A percentile compares a stretch with the other conserved stretches of the same genome.
phyloP scores from a whole-genome alignment of 2,329 filamentous ascomycete species.

The Stemphylium beticola region DNA sequence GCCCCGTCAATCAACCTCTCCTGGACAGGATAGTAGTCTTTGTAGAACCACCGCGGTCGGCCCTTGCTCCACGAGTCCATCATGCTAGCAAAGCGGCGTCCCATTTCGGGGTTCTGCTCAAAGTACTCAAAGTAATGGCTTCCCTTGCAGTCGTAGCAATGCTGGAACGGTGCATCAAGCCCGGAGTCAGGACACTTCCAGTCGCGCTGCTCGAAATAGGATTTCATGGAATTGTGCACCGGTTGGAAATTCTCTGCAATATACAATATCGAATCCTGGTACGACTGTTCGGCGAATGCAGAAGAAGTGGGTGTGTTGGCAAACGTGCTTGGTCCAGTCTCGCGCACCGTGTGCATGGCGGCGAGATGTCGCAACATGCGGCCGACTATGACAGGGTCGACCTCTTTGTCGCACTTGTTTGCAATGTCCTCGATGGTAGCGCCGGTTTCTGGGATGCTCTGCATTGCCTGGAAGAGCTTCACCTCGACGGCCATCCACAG shows the following conservation, averaged over 20 bases:
- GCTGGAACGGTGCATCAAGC: slow-evolving; percentile 31
- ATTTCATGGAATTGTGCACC: slow-evolving; percentile 23
- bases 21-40: slow-evolving; percentile 31
- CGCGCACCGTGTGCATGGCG: slow-evolving; percentile 29
- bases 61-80: slow-evolving; percentile 37
- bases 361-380: slow-evolving; percentile 39
- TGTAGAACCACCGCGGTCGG: slow-evolving; percentile 29
- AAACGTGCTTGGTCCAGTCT: slow-evolving; percentile 25
- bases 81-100: slow-evolving; percentile 35
- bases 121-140: slow-evolving; percentile 33
- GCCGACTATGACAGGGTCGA: slow-evolving; percentile 28
- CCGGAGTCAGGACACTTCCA: slow-evolving; percentile 24
- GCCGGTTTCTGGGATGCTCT: slow-evolving; percentile 12
- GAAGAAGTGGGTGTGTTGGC: slow-evolving; percentile 23
- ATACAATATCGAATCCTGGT: slow-evolving; percentile 31
- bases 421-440: slow-evolving; percentile 22
- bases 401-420: slow-evolving; percentile 14
- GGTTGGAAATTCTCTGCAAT: slow-evolving; percentile 30
- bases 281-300: slow-evolving; percentile 24
- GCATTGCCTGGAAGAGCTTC: slow-evolving; percentile 32
- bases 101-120: slow-evolving; percentile 28
- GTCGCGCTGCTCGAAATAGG: slow-evolving; percentile 23
- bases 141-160: slow-evolving; percentile 28
- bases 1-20: slow-evolving; percentile 30
- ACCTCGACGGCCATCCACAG: slow-evolving; percentile 31